These are phyloP conservation scores for Collybia mongolica DNA, from an alignment of 768 basidiomycete species.

Conservation along the genomic window DNA sequence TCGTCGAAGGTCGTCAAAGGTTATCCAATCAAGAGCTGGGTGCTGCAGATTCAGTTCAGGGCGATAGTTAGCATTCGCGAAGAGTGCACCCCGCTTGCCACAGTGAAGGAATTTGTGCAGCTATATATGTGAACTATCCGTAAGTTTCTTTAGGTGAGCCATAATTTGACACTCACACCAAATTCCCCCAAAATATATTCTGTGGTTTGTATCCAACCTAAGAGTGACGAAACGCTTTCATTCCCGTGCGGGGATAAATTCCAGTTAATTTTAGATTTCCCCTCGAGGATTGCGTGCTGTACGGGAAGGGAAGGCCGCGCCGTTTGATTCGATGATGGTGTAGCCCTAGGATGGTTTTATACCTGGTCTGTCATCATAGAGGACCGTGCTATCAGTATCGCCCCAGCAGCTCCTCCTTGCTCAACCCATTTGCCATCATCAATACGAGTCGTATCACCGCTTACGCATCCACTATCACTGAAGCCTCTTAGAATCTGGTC, in stretches of 20 bases:
- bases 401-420: slow-evolving; percentile 7
- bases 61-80: slow-evolving; percentile 67
- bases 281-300: slow-evolving; percentile 54
- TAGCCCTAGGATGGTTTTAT: not conserved
- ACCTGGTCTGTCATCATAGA: not conserved
- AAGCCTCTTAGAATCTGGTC: not conserved
- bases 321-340: slow-evolving; percentile 50
- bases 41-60: slow-evolving; percentile 49
- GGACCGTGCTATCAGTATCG: not conserved
- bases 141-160: too few relatives aligned
- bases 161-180: slow-evolving; percentile 42
- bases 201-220: slow-evolving; percentile 60
- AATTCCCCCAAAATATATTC: slow-evolving; percentile 53
- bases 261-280: slow-evolving; percentile 61
- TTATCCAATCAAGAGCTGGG: slow-evolving; percentile 76
- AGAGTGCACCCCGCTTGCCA: slow-evolving; percentile 68
- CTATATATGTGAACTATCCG: slow-evolving; percentile 28
- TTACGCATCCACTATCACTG: slow-evolving; percentile 7
- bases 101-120: slow-evolving; percentile 69
- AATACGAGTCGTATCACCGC: slow-evolving; percentile 11
- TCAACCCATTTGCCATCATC: slow-evolving; percentile 23
- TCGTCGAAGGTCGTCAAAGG: slow-evolving; percentile 58
- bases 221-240: slow-evolving; percentile 48
- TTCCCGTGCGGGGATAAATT: slow-evolving; percentile 65
- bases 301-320: slow-evolving; percentile 52